These are phyloP conservation scores for Agaricus sinodeliciosus DNA, from an alignment of 768 basidiomycete genomes.

Conservation along the genomic window DNA sequence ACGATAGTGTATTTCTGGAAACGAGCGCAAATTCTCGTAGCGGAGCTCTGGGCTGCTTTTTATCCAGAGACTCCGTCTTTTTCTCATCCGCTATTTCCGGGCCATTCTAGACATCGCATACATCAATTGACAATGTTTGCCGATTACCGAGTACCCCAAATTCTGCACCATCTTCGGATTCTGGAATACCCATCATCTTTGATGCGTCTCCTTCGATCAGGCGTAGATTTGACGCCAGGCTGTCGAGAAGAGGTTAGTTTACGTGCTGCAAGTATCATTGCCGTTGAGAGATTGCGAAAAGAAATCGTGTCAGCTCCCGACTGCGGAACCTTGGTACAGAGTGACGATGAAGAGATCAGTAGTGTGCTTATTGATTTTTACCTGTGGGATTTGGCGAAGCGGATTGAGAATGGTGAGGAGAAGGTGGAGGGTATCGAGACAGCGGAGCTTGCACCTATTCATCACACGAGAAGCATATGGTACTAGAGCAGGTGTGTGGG, in stretches of 20 bases:
- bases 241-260: conserved; percentile 70
- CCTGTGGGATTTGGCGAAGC: conserved; percentile 83
- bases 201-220: conserved; percentile 38
- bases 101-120: conserved; percentile 48
- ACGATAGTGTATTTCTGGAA: conserved; percentile 77
- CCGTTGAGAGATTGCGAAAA: conserved; percentile 67
- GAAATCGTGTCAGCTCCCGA: conserved; percentile 39
- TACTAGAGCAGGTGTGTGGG: conserved; percentile 39
- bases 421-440: conserved; percentile 53
- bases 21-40: conserved; percentile 85
- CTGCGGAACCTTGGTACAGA: conserved; percentile 10
- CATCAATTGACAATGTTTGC: conserved; percentile 87
- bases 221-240: conserved; percentile 43
- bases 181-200: conserved; percentile 65
- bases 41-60: conserved; percentile 91
- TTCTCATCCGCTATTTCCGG: conserved; percentile 71
- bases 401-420: conserved; percentile 57
- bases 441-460: conserved; percentile 56
- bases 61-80: conserved; percentile 44
- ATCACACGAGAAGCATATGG: conserved; percentile 82
- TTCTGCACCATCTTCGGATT: conserved; percentile 77
- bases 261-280: conserved; percentile 72
- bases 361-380: conserved; percentile 89
- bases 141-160: conserved; percentile 89
- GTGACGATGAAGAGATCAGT: conserved; percentile 34